Evolutionary conservation across 2,329 filamentous ascomycete genomes (phyloP).

Genomic region (Diaporthe ampelina): DNA sequence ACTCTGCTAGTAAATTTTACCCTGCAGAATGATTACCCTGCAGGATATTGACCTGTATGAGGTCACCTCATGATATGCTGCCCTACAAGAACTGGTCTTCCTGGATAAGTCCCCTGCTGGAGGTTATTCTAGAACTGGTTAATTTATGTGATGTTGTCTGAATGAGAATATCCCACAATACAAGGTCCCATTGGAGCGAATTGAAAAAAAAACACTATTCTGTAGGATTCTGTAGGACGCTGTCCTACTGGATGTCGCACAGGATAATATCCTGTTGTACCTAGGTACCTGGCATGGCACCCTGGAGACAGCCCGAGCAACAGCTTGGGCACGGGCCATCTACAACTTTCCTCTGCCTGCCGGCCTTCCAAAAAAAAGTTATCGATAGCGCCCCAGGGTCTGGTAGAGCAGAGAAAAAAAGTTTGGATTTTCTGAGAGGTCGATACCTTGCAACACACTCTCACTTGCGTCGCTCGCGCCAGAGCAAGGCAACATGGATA

Average conservation of each 20-base stretch:
- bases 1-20: too few relatives aligned
- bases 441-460: neutral
- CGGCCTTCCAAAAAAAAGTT: slow-evolving; percentile 7
- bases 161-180: too few relatives aligned
- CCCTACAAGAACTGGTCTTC: too few relatives aligned
- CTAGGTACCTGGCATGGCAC: neutral
- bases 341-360: neutral
- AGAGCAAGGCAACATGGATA: slow-evolving; percentile 76
- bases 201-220: neutral
- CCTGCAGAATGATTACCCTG: too few relatives aligned
- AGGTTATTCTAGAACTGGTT: too few relatives aligned
- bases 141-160: too few relatives aligned
- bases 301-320: neutral
- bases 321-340: slow-evolving; percentile 21
- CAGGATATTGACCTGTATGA: too few relatives aligned
- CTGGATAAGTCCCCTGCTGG: too few relatives aligned
- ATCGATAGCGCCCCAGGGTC: slow-evolving; percentile 22
- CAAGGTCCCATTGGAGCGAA: neutral
- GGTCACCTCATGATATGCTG: too few relatives aligned
- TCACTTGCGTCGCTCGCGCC: slow-evolving; percentile 23
- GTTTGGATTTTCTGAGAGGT: slow-evolving; percentile 36
- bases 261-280: neutral
- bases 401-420: slow-evolving; percentile 39
- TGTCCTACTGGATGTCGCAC: neutral
- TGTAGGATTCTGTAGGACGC: neutral